Evolutionary conservation across 129 eudicot genomes (phyloP), one percentile per base, ranked within the genome.

Genomic region (Sambucus nigra): DNA sequence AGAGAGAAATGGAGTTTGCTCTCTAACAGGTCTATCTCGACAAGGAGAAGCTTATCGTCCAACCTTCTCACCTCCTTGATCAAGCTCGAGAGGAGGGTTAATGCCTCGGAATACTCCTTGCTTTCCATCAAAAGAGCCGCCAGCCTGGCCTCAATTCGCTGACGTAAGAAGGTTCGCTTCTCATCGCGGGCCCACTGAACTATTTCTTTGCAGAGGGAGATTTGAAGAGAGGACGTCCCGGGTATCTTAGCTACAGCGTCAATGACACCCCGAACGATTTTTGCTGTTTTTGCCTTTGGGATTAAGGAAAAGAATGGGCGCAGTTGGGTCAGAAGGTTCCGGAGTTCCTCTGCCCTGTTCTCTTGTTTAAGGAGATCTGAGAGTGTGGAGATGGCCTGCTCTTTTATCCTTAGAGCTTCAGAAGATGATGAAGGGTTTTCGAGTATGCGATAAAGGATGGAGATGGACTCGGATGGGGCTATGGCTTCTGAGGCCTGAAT

Each of bases 211-310:
- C 79, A 73, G 41, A 73, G 79, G 32, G 79, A 22, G 53, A 67
- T 68, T 71, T 67, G 79, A 31, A 73, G 73, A 35, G 56, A 73
- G 45, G 79, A 55, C 23, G 79, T 73, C n/a, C 64, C 69, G 0
- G 79, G 79, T 61, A 73, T 61, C 51, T 73, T 73, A 18, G 79
- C 79, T 39, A 73, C 73, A 0, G 69, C 53, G 56, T 73, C 79
- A 22, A 73, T 62, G 60, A 73, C 55, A 12, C 65, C 70, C 16
- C 73, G 69, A 24, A 73, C 79, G 54, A 73, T 73, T 67, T 73
- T 73, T 0, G 79, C 79, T 47, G 79, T 73, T 62, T 73, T 73
- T 51, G 79, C 79, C 55, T 73, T 73, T 17, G 79, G 79, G 56
- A 73, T 73, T 57, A 61, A 28, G 45, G 79, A 56, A 63, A 67